A percentile compares a stretch with the other conserved stretches of the same genome.
Evolutionary conservation across 2,329 filamentous ascomycete genomes (phyloP).

Genomic region (Fonsecaea pedrosoi): DNA sequence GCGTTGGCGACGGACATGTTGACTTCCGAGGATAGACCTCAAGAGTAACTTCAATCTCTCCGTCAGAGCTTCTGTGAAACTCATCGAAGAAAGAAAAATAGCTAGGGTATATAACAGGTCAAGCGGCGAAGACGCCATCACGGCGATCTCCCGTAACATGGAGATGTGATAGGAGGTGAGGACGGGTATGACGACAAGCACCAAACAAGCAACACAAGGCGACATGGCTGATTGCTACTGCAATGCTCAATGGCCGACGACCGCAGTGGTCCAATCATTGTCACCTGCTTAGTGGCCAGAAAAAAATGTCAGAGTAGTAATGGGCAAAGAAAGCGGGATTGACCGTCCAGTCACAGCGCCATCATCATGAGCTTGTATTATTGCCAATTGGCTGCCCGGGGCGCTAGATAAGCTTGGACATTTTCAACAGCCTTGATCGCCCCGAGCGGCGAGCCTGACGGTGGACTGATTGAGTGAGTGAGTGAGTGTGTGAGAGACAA

Average conservation of each 20-base stretch:
- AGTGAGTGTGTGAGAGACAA: too few species aligned
- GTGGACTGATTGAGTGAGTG: neutral
- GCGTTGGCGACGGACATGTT: constrained; percentile 40
- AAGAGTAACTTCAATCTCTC: neutral
- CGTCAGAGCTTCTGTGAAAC: neutral
- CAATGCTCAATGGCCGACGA: constrained; percentile 17
- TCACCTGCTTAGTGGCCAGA: constrained; percentile 5
- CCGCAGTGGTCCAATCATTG: constrained; percentile 9
- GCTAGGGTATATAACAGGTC: constrained; percentile 9
- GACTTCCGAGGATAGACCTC: neutral
- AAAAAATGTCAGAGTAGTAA: constrained; percentile 19
- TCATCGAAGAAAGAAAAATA: neutral
- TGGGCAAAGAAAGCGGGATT: constrained; percentile 8
- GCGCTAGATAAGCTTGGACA: constrained; percentile 10
- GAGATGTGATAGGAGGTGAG: constrained; percentile 6
- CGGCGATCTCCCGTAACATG: neutral
- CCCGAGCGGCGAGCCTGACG: neutral
- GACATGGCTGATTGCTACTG: constrained; percentile 18
- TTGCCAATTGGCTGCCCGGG: constrained; percentile 6
- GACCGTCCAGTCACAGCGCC: neutral
- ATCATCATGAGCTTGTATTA: neutral
- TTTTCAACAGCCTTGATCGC: neutral
- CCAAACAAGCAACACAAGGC: constrained; percentile 14
- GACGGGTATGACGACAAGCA: constrained; percentile 16
- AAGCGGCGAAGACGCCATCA: constrained; percentile 12